Evolutionary conservation across 495 filamentous ascomycete species (phyloP).

Genomic region (Neurospora sp.): DNA sequence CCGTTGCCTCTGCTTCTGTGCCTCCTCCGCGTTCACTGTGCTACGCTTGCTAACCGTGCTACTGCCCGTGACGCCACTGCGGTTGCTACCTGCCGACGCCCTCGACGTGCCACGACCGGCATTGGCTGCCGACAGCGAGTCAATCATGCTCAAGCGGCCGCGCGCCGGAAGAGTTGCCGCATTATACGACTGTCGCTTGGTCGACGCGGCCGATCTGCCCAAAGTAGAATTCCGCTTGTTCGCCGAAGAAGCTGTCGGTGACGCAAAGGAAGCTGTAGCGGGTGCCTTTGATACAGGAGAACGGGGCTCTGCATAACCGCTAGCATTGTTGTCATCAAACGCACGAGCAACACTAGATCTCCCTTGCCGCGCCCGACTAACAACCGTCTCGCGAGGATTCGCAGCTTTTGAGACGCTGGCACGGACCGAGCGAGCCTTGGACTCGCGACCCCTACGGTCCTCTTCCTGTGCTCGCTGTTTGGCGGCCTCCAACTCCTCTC

Average conservation of each 20-base stretch:
- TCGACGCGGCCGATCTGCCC: neutral
- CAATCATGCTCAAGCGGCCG: neutral
- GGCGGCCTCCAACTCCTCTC: conserved; percentile 57
- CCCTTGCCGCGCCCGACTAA: conserved; percentile 49
- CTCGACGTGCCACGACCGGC: conserved; percentile 2
- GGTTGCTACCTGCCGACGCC: conserved; percentile 18
- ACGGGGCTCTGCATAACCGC: neutral
- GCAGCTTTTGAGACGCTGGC: conserved; percentile 20
- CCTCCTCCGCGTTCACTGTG: conserved; percentile 37
- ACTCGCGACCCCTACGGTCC: conserved; percentile 45
- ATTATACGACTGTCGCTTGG: neutral
- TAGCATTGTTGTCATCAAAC: conserved; percentile 9
- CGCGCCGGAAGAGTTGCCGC: neutral
- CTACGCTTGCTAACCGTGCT: conserved; percentile 14
- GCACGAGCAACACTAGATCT: conserved; percentile 12
- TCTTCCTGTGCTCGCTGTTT: conserved; percentile 49
- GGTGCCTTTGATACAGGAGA: neutral
- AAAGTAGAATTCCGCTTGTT: neutral
- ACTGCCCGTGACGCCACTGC: conserved; percentile 4
- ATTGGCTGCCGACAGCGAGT: conserved; percentile 9
- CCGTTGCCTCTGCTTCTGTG: conserved; percentile 39
- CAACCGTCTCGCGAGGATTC: conserved; percentile 41
- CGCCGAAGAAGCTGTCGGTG: conserved; percentile 3
- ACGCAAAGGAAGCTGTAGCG: neutral
- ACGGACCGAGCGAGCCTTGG: conserved; percentile 56